Percentiles rank a stretch among this genome's conserved stretches.
phyloP scores from a whole-genome alignment of 768 basidiomycete species.

The Suillus tomentosus region DNA sequence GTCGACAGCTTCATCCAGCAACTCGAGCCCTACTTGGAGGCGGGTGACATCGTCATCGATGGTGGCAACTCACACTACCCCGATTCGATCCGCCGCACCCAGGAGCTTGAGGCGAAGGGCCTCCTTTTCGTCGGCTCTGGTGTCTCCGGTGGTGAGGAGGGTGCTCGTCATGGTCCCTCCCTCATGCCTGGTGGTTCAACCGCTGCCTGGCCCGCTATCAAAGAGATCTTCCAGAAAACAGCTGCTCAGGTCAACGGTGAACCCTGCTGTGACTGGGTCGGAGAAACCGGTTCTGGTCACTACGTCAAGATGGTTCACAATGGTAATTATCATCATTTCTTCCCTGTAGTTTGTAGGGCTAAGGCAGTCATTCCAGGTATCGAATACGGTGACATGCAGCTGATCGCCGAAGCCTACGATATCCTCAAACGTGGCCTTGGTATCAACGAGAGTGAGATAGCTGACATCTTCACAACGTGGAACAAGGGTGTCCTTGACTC shows the following conservation, averaged over 20 bases:
- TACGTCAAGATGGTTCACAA: slow-evolving; percentile 99
- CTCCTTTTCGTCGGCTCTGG: slow-evolving; percentile 97
- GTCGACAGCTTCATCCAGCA: slow-evolving; percentile 95
- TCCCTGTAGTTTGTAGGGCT: slow-evolving; percentile 11
- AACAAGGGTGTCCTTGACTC: slow-evolving; percentile 99
- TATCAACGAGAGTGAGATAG: slow-evolving; percentile 84
- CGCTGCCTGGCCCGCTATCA: slow-evolving; percentile 95
- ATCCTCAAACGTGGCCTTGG: slow-evolving; percentile 97
- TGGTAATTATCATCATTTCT: slow-evolving; percentile 46
- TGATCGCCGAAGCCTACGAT: slow-evolving; percentile 98
- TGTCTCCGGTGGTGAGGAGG: slow-evolving; percentile 99
- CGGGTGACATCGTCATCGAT: slow-evolving; percentile 98
- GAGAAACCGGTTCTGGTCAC: slow-evolving; percentile 92
- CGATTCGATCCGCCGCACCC: slow-evolving; percentile 91
- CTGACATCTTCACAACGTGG: slow-evolving; percentile 92
- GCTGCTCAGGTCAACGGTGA: slow-evolving; percentile 93
- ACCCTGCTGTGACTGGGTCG: slow-evolving; percentile 99
- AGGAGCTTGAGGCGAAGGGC: slow-evolving; percentile 93
- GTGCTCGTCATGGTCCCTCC: slow-evolving; percentile 94
- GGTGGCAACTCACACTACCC: slow-evolving; percentile 99
- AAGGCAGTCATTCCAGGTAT: slow-evolving; percentile 62
- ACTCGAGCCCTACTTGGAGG: slow-evolving; percentile 86
- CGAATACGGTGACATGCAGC: slow-evolving; percentile 99
- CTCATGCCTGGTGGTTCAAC: slow-evolving; percentile 98
- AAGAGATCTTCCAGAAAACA: slow-evolving; percentile 98